Conservation (phyloP, 106 monocot genomes). For the Narthecium ossifragum region DNA sequence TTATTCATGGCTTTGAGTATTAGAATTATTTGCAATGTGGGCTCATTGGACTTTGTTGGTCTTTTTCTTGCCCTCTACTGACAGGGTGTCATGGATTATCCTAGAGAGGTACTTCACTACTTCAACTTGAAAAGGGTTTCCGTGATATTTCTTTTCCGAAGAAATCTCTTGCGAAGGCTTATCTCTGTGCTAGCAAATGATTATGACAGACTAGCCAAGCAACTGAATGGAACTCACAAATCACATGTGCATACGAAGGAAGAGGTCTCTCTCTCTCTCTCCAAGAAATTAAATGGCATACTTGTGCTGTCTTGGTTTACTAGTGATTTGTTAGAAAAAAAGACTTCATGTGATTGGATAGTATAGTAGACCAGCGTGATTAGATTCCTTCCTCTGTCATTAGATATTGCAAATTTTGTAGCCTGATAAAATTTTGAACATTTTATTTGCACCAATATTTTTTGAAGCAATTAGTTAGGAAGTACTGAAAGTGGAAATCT, state of each 20-base stretch:
- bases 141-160: constrained; percentile 48
- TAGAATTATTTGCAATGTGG: neutral
- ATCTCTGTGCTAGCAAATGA: constrained; percentile 52
- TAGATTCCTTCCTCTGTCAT: too few species aligned
- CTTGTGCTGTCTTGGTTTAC: too few species aligned
- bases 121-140: constrained; percentile 44
- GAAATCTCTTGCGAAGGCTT: constrained; percentile 45
- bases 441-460: too few species aligned
- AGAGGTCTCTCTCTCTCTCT: constrained; percentile 20
- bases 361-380: too few species aligned
- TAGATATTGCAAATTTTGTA: too few species aligned
- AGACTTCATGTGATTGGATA: too few species aligned
- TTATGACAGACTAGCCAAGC: constrained; percentile 58
- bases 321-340: too few species aligned
- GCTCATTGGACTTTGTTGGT: neutral
- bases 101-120: constrained; percentile 31
- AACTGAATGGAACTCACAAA: constrained; percentile 62
- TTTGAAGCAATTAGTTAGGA: too few species aligned
- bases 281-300: neutral
- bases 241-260: constrained; percentile 51
- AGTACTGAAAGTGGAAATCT: too few species aligned
- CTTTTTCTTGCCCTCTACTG: neutral
- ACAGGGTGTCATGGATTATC: constrained; percentile 42
- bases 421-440: too few species aligned
- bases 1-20: neutral